These are phyloP conservation scores for Scenedesmus sp. DNA, from an alignment of 163 green algal genomes.

Conservation along the genomic window DNA sequence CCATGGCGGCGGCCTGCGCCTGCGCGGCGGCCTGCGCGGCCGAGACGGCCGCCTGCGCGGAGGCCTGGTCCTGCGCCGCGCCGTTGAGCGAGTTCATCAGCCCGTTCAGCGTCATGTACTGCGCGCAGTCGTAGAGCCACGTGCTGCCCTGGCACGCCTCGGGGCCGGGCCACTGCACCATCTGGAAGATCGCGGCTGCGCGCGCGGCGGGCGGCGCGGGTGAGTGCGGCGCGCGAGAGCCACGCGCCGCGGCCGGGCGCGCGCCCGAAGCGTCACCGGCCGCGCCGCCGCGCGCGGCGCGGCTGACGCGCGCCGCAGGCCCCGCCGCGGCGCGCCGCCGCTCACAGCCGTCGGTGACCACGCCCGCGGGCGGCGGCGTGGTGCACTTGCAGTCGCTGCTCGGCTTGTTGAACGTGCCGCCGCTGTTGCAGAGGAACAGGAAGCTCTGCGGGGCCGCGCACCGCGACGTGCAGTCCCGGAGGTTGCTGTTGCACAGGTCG, in stretches of 20 bases:
- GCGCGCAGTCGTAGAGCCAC: slow-evolving; percentile 39
- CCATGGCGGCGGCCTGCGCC: not conserved
- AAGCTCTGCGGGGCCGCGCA: slow-evolving; percentile 34
- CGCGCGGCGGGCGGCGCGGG: no score
- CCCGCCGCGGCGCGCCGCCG: not conserved
- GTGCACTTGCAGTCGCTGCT: slow-evolving; percentile 40
- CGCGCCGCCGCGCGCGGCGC: no score
- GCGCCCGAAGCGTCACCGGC: no score
- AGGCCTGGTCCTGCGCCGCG: slow-evolving; percentile 11
- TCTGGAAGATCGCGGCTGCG: slow-evolving; percentile 12
- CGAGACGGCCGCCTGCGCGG: slow-evolving; percentile 16
- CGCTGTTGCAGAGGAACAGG: slow-evolving; percentile 39
- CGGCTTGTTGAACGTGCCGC: slow-evolving; percentile 31
- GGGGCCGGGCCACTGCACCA: slow-evolving; percentile 33
- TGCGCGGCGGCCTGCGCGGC: slow-evolving; percentile 8
- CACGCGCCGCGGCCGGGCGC: no score
- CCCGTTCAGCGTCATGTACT: slow-evolving; percentile 14
- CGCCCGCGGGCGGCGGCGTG: slow-evolving; percentile 10
- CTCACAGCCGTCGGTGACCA: slow-evolving; percentile 22
- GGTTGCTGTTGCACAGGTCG: slow-evolving; percentile 16
- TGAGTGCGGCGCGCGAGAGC: no score
- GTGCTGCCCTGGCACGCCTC: slow-evolving; percentile 15
- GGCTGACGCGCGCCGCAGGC: no score
- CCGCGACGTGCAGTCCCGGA: slow-evolving; percentile 7
- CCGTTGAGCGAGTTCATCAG: slow-evolving; percentile 9